Percentiles rank a stretch among this genome's conserved stretches.
Conservation (phyloP, 176 grass and related monocot genomes). For the Oryza meridionalis region DNA sequence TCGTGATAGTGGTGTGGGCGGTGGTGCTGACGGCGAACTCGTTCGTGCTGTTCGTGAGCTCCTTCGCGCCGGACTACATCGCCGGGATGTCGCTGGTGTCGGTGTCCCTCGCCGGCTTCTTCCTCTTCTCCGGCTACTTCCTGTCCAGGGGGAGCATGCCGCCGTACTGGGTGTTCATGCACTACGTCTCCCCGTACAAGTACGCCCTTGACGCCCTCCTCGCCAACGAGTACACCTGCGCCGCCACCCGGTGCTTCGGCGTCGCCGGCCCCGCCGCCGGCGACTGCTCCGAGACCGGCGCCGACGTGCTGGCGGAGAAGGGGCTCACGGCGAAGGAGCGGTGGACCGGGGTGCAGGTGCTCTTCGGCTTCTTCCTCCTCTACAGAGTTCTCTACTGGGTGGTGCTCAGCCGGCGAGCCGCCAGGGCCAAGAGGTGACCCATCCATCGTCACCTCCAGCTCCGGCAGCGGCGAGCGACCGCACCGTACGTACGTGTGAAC, state of each 20-base stretch:
- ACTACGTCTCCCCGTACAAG: constrained; percentile 93
- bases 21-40: constrained; percentile 90
- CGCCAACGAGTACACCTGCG: constrained; percentile 88
- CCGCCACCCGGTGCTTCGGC: constrained; percentile 61
- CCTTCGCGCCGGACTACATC: constrained; percentile 92
- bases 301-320: constrained; percentile 58
- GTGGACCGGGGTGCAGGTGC: constrained; percentile 85
- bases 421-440: constrained; percentile 62
- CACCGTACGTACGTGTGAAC: constrained; percentile 39
- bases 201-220: constrained; percentile 90
- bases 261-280: constrained; percentile 25
- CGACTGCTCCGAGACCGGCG: constrained; percentile 66
- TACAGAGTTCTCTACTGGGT: constrained; percentile 95
- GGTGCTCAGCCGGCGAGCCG: constrained; percentile 76
- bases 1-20: constrained; percentile 82
- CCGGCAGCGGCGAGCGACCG: not conserved
- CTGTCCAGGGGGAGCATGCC: constrained; percentile 84
- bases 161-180: constrained; percentile 90
- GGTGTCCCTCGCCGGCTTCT: constrained; percentile 77
- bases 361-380: constrained; percentile 88
- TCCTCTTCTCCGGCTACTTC: constrained; percentile 99
- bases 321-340: constrained; percentile 62
- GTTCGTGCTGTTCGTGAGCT: constrained; percentile 83
- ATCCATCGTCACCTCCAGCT: not conserved
- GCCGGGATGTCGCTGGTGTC: constrained; percentile 83